These are phyloP conservation scores for Aspergillus terreus DNA, from an alignment of 2,329 filamentous ascomycete species.

Conservation along the genomic window DNA sequence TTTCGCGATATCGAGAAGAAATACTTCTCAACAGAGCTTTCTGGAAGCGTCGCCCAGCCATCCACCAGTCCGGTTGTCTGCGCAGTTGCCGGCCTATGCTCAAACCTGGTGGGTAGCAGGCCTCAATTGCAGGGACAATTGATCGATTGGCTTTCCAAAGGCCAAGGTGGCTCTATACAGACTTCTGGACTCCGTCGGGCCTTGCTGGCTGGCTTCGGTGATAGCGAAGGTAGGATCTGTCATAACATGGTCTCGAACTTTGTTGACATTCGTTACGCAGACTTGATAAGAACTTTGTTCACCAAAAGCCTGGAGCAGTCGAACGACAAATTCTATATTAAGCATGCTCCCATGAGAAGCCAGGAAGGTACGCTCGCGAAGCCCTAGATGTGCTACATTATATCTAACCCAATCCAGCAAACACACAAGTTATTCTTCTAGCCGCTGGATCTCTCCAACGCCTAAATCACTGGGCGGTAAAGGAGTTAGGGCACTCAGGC, in stretches of 20 bases:
- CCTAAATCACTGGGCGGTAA: slow-evolving; percentile 61
- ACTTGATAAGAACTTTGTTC: slow-evolving; percentile 48
- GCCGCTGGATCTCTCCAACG: slow-evolving; percentile 72
- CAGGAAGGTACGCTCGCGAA: slow-evolving; percentile 66
- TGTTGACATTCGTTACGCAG: slow-evolving; percentile 25
- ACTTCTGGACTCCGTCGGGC: slow-evolving; percentile 65
- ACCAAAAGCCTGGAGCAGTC: slow-evolving; percentile 69
- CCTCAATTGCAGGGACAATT: slow-evolving; percentile 53
- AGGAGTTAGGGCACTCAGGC: slow-evolving; percentile 66
- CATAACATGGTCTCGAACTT: not conserved
- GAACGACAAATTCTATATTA: slow-evolving; percentile 81
- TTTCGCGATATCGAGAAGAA: slow-evolving; percentile 43
- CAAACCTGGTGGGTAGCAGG: slow-evolving; percentile 47
- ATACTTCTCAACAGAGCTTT: slow-evolving; percentile 29
- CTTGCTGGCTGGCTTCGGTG: slow-evolving; percentile 56
- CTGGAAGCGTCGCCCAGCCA: slow-evolving; percentile 9
- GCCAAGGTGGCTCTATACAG: slow-evolving; percentile 63
- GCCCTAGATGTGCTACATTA: not conserved
- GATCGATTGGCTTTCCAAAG: slow-evolving; percentile 61
- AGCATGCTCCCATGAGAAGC: slow-evolving; percentile 75
- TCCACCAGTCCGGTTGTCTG: slow-evolving; percentile 41
- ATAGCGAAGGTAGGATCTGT: slow-evolving; percentile 43
- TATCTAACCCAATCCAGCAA: slow-evolving; percentile 52
- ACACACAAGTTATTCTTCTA: slow-evolving; percentile 75
- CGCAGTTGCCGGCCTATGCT: slow-evolving; percentile 58